phyloP scores from a whole-genome alignment of 345 rosid genomes.

The Hibiscus mutabilis region DNA sequence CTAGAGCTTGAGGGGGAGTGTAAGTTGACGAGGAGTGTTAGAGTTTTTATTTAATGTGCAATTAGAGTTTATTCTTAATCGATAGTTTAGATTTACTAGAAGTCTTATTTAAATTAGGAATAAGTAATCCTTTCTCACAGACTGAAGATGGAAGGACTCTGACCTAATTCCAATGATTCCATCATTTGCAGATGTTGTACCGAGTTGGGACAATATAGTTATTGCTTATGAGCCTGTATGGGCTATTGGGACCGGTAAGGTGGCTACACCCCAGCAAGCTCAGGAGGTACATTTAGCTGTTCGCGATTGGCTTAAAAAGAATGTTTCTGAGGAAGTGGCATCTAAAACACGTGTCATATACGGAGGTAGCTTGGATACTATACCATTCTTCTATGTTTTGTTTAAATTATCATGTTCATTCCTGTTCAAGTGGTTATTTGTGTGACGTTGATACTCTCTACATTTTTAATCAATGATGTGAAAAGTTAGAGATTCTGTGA shows the following conservation, averaged over 20 bases:
- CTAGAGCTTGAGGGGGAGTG: too few relatives aligned
- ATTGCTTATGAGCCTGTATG: conserved; percentile 98
- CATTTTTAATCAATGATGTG: neutral
- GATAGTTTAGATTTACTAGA: too few relatives aligned
- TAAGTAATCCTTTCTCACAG: too few relatives aligned
- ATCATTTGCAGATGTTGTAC: conserved; percentile 58
- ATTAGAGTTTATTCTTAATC: too few relatives aligned
- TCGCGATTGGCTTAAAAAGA: conserved; percentile 89
- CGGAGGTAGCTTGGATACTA: conserved; percentile 52
- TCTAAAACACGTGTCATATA: conserved; percentile 89
- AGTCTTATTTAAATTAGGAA: too few relatives aligned
- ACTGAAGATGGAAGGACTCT: neutral
- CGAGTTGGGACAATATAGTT: conserved; percentile 86
- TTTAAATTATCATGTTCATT: neutral
- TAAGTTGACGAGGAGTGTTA: too few relatives aligned
- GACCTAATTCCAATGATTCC: neutral
- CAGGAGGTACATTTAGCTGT: conserved; percentile 91
- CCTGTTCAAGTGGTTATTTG: neutral
- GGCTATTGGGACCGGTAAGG: conserved; percentile 99
- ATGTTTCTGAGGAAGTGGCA: conserved; percentile 80
- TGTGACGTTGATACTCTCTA: neutral
- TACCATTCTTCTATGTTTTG: neutral
- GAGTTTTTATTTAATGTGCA: too few relatives aligned
- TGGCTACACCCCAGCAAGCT: conserved; percentile 90
- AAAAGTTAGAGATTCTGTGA: neutral